Percentiles rank a stretch among this genome's conserved stretches.
phyloP scores from a whole-genome alignment of 2,329 filamentous ascomycete species.

The Phialophora expanda region DNA sequence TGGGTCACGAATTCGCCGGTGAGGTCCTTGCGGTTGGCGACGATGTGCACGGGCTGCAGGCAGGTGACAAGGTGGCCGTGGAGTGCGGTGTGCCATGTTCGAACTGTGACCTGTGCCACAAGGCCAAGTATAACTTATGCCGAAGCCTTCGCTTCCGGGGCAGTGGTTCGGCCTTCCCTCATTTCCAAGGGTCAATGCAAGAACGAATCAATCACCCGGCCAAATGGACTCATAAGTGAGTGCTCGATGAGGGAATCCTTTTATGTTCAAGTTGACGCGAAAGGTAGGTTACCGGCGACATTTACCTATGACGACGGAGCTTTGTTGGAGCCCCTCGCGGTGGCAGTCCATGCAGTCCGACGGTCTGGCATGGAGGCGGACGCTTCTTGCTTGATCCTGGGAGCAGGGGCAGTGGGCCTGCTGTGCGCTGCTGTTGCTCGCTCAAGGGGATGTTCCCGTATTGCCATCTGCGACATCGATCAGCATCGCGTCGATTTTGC shows the following conservation, averaged over 20 bases:
- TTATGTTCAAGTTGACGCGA: too few species aligned
- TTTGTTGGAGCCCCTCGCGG: slow-evolving; percentile 67
- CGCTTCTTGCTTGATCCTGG: slow-evolving; percentile 40
- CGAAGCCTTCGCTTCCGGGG: slow-evolving; percentile 62
- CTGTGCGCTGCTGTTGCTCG: slow-evolving; percentile 2
- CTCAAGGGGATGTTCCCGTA: neutral
- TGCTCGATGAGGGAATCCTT: neutral
- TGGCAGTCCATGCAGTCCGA: slow-evolving; percentile 65
- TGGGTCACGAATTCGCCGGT: slow-evolving; percentile 69
- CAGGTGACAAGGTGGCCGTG: slow-evolving; percentile 68
- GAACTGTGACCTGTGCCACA: slow-evolving; percentile 63
- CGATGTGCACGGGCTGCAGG: slow-evolving; percentile 59
- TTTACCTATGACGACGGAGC: slow-evolving; percentile 65
- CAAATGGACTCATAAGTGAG: slow-evolving; percentile 59
- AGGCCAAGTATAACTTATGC: slow-evolving; percentile 70
- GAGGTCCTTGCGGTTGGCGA: slow-evolving; percentile 63
- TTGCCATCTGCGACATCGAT: slow-evolving; percentile 8
- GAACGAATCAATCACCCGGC: slow-evolving; percentile 67
- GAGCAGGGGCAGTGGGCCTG: slow-evolving; percentile 9
- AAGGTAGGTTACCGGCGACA: slow-evolving; percentile 25
- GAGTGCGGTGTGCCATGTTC: slow-evolving; percentile 70
- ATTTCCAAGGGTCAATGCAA: slow-evolving; percentile 65
- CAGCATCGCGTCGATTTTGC: slow-evolving; percentile 1
- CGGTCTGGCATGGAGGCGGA: slow-evolving; percentile 63
- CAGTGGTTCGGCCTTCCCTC: slow-evolving; percentile 60